Conservation (phyloP, 306 rosid species). For the Corylus heterophylla region DNA sequence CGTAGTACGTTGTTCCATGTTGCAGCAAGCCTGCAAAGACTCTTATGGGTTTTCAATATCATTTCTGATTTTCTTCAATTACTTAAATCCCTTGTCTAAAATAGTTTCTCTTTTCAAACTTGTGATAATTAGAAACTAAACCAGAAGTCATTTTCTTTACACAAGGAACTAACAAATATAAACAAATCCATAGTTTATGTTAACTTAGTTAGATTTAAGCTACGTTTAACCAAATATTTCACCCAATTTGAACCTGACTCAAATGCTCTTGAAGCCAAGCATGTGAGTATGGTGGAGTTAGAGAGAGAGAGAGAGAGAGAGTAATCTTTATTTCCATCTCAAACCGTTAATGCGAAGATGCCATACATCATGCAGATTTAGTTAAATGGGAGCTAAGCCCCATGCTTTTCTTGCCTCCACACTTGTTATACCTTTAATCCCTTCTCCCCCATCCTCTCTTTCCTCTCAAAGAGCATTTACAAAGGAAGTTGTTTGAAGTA, state of each 20-base stretch:
- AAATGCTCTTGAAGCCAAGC: conserved; percentile 41
- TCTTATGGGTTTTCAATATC: conserved; percentile 20
- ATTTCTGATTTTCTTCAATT: conserved; percentile 11
- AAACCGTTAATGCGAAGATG: conserved; percentile 34
- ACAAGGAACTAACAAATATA: conserved; percentile 34
- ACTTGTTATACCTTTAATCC: conserved; percentile 59
- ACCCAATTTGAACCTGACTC: conserved; percentile 70
- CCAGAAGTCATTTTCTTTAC: conserved; percentile 36
- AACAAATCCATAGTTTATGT: conserved; percentile 27
- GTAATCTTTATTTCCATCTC: conserved; percentile 31
- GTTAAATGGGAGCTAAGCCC: conserved; percentile 48
- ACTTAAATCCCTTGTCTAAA: conserved; percentile 39
- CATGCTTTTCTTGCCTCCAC: conserved; percentile 80
- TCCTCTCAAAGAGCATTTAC: conserved; percentile 43
- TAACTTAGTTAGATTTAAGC: conserved; percentile 45
- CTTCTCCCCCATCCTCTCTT: conserved; percentile 36
- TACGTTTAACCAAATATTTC: conserved; percentile 61
- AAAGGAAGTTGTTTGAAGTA: conserved; percentile 22
- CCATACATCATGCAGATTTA: conserved; percentile 55
- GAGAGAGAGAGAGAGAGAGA: conserved; percentile 31
- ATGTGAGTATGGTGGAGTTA: conserved; percentile 32
- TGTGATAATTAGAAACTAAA: conserved; percentile 40
- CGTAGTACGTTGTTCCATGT: background rate
- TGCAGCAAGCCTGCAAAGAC: background rate
- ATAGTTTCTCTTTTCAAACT: conserved; percentile 47